Conservation (phyloP, 1,284 basidiomycete species). For the Inonotus obliquus region DNA sequence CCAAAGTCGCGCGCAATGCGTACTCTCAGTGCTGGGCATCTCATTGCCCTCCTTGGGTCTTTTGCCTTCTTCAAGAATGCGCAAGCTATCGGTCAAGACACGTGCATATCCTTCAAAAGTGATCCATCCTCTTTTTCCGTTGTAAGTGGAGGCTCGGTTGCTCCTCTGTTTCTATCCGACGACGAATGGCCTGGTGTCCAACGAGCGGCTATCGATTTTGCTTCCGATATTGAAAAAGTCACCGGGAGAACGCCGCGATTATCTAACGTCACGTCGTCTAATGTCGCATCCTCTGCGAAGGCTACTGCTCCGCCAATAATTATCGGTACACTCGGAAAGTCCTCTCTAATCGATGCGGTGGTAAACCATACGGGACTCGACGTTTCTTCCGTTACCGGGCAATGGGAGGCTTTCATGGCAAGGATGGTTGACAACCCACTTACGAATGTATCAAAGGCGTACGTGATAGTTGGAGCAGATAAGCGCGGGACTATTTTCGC, state of each 20-base stretch:
- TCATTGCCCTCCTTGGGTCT: not conserved
- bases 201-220: constrained; percentile 56
- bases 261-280: constrained; percentile 25
- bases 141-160: constrained; percentile 40
- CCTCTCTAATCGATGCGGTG: constrained; percentile 50
- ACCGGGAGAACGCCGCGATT: constrained; percentile 45
- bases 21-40: not conserved
- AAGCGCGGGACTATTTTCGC: constrained; percentile 65
- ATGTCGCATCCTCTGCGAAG: constrained; percentile 27
- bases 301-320: constrained; percentile 41
- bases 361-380: constrained; percentile 50
- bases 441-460: constrained; percentile 52
- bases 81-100: constrained; percentile 31
- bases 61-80: constrained; percentile 13
- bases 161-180: constrained; percentile 46
- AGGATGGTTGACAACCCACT: constrained; percentile 51
- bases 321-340: constrained; percentile 61
- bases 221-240: constrained; percentile 55
- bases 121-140: constrained; percentile 36
- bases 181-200: constrained; percentile 66
- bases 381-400: constrained; percentile 51
- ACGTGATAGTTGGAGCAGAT: constrained; percentile 64
- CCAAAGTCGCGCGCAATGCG: not conserved
- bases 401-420: constrained; percentile 61
- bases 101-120: constrained; percentile 29